phyloP scores from a whole-genome alignment of 768 basidiomycete genomes.

The Terana coerulea region DNA sequence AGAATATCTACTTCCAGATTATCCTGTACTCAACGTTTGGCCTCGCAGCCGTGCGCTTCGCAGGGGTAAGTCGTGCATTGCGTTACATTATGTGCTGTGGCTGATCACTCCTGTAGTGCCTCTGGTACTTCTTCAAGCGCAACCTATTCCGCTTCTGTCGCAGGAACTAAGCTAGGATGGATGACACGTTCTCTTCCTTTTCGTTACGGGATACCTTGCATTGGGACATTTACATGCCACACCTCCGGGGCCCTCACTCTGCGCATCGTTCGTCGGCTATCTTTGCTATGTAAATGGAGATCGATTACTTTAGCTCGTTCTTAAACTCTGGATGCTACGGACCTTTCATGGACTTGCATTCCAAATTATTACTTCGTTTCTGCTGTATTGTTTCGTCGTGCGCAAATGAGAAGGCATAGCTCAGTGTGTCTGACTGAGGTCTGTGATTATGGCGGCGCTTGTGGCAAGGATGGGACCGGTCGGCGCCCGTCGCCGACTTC shows the following conservation, averaged over 20 bases:
- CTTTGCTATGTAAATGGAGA: constrained; percentile 1
- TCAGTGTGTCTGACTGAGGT: no score
- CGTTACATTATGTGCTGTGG: neutral
- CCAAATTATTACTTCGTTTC: no score
- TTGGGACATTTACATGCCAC: constrained; percentile 11
- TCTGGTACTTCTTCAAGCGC: constrained; percentile 79
- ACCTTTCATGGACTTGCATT: no score
- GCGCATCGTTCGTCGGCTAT: neutral
- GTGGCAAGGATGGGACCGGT: no score
- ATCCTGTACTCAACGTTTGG: constrained; percentile 80
- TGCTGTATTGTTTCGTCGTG: no score
- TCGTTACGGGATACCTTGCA: constrained; percentile 11
- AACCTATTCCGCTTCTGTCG: constrained; percentile 83
- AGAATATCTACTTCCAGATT: constrained; percentile 68
- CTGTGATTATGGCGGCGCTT: no score
- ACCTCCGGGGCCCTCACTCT: constrained; percentile 1
- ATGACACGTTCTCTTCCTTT: neutral
- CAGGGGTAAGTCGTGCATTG: constrained; percentile 52
- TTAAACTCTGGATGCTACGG: neutral
- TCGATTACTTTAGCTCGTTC: neutral
- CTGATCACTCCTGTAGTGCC: constrained; percentile 45
- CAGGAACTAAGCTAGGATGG: constrained; percentile 45
- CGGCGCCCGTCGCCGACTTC: no score
- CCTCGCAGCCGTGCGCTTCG: constrained; percentile 68
- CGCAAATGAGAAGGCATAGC: no score